Conservation (phyloP, 2,329 filamentous ascomycete species). For the Helminthosporium solani region DNA sequence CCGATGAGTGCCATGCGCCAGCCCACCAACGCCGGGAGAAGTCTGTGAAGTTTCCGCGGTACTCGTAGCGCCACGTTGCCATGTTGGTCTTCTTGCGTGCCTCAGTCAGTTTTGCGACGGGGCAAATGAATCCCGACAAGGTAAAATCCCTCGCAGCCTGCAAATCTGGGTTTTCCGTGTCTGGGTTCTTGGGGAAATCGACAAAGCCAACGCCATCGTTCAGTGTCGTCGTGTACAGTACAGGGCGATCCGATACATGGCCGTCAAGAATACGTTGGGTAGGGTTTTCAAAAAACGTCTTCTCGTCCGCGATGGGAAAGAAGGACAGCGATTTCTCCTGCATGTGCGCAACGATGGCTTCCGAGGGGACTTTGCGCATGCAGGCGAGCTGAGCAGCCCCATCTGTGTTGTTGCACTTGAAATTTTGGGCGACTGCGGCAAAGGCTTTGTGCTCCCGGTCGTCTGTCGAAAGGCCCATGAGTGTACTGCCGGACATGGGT, state of each 20-base stretch:
- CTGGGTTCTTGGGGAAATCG: slow-evolving; percentile 33
- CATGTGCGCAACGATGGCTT: slow-evolving; percentile 38
- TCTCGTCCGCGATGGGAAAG: slow-evolving; percentile 29
- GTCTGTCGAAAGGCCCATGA: slow-evolving; percentile 12
- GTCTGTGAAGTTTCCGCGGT: slow-evolving; percentile 1
- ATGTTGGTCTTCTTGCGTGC: slow-evolving; percentile 29
- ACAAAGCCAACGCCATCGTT: slow-evolving; percentile 40
- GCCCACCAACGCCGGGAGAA: slow-evolving; percentile 1
- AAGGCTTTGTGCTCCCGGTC: slow-evolving; percentile 40
- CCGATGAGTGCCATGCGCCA: neutral
- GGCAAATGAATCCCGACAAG: slow-evolving; percentile 32
- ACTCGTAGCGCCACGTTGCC: neutral
- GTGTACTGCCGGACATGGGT: slow-evolving; percentile 28
- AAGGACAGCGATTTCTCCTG: slow-evolving; percentile 32
- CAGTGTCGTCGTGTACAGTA: slow-evolving; percentile 39
- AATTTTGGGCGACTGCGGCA: slow-evolving; percentile 38
- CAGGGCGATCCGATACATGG: slow-evolving; percentile 17
- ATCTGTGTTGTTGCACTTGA: slow-evolving; percentile 36
- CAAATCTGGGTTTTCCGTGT: slow-evolving; percentile 28
- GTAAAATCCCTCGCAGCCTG: slow-evolving; percentile 22
- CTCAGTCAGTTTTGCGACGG: slow-evolving; percentile 27
- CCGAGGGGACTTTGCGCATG: slow-evolving; percentile 34
- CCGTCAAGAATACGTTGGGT: neutral
- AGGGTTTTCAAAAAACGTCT: neutral
- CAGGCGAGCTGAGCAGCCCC: slow-evolving; percentile 37